Percentiles rank a stretch among this genome's conserved stretches.
These are phyloP conservation scores for Bryopsis sp. DNA, from an alignment of 139 green algal species.

Conservation along the genomic window DNA sequence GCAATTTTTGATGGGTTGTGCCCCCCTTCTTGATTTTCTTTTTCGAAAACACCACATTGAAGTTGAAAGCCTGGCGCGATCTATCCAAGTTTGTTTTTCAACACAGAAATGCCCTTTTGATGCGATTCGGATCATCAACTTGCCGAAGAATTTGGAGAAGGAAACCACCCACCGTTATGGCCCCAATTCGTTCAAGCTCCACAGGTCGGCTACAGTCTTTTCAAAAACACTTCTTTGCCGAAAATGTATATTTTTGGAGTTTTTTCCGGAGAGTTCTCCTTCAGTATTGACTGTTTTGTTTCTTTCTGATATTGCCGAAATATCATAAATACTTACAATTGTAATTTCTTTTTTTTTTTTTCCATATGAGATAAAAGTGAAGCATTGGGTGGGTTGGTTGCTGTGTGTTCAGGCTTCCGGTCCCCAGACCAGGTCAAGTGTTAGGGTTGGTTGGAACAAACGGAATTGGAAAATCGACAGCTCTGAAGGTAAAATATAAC, in stretches of 20 bases:
- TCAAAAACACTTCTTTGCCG: too few relatives aligned
- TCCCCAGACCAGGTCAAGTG: slow-evolving; percentile 87
- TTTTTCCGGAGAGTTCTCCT: too few relatives aligned
- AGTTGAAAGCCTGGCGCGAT: neutral
- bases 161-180: slow-evolving; percentile 98
- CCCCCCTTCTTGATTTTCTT: slow-evolving; percentile 2
- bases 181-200: slow-evolving; percentile 98
- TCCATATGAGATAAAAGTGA: too few relatives aligned
- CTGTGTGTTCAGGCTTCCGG: slow-evolving; percentile 54
- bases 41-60: slow-evolving; percentile 5
- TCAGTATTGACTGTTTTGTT: too few relatives aligned
- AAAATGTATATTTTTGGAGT: too few relatives aligned
- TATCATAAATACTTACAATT: neutral
- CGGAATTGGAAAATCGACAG: slow-evolving; percentile 97
- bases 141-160: slow-evolving; percentile 94
- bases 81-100: neutral
- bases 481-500: slow-evolving; percentile 69
- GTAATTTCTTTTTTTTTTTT: neutral
- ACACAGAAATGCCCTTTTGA: slow-evolving; percentile 98
- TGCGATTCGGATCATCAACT: slow-evolving; percentile 99
- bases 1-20: neutral
- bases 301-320: too few relatives aligned
- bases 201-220: slow-evolving; percentile 62
- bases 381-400: too few relatives aligned
- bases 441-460: slow-evolving; percentile 97